Percentiles rank a stretch among this genome's conserved stretches.
Evolutionary conservation across 768 basidiomycete species (phyloP).

Genomic region (Suillus subalutaceus): DNA sequence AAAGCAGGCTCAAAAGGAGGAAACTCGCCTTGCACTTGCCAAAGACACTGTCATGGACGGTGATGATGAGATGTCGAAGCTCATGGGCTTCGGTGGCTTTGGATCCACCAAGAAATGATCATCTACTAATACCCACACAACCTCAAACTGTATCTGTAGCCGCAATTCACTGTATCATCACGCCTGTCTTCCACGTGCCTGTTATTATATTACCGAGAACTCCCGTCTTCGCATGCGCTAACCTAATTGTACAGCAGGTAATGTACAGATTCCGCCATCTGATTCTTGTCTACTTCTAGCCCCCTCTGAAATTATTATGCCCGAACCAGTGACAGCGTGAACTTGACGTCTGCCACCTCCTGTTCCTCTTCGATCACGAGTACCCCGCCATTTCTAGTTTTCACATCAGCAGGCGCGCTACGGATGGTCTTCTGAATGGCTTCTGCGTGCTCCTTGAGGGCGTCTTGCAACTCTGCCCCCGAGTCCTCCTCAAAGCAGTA

Average conservation of each 20-base stretch:
- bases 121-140: slow-evolving; percentile 23
- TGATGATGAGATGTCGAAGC: slow-evolving; percentile 69
- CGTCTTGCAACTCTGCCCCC: slow-evolving; percentile 64
- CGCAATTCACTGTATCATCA: slow-evolving; percentile 19
- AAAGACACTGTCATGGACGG: slow-evolving; percentile 49
- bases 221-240: not conserved
- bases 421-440: slow-evolving; percentile 76
- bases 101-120: slow-evolving; percentile 80
- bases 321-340: slow-evolving; percentile 66
- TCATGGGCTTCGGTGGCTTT: slow-evolving; percentile 95
- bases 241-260: slow-evolving; percentile 24
- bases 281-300: slow-evolving; percentile 4
- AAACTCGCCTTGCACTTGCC: slow-evolving; percentile 65
- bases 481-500: slow-evolving; percentile 75
- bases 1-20: slow-evolving; percentile 79
- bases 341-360: slow-evolving; percentile 80
- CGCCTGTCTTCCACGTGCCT: slow-evolving; percentile 8
- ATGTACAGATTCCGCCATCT: slow-evolving; percentile 17
- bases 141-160: slow-evolving; percentile 16
- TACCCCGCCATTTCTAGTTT: slow-evolving; percentile 49
- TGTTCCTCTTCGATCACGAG: slow-evolving; percentile 85
- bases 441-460: slow-evolving; percentile 67
- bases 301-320: slow-evolving; percentile 18
- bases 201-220: not conserved
- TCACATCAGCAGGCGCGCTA: slow-evolving; percentile 63